Percentiles rank a stretch among this genome's conserved stretches.
Conservation (phyloP, 768 basidiomycete genomes). For the Phanerochaete sordida region DNA sequence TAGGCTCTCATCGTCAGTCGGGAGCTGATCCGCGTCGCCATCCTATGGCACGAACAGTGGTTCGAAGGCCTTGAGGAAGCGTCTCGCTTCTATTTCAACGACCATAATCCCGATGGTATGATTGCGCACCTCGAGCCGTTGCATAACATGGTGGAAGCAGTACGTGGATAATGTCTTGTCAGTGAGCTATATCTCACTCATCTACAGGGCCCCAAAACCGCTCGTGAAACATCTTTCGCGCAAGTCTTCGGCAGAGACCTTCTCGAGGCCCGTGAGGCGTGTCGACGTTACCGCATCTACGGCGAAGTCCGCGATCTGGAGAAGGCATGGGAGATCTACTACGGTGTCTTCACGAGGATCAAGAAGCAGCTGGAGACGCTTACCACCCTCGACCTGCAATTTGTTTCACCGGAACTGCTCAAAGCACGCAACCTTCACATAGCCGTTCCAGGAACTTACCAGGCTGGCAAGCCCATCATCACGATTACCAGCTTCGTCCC, state of each 20-base stretch:
- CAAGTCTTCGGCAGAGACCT: constrained; percentile 94
- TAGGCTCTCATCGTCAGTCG: constrained; percentile 86
- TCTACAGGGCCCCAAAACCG: constrained; percentile 83
- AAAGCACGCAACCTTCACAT: constrained; percentile 88
- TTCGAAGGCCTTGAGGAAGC: constrained; percentile 98
- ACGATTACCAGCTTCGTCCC: constrained; percentile 82
- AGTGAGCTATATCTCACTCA: constrained; percentile 3
- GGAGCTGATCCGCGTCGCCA: constrained; percentile 95
- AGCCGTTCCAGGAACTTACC: constrained; percentile 94
- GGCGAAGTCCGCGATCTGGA: constrained; percentile 89
- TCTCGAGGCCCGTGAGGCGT: constrained; percentile 88
- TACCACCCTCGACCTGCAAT: constrained; percentile 91
- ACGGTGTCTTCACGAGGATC: constrained; percentile 93
- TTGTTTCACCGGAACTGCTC: constrained; percentile 89
- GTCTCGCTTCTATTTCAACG: constrained; percentile 92
- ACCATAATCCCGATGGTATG: constrained; percentile 97
- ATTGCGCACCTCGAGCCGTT: constrained; percentile 88
- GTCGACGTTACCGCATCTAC: constrained; percentile 78
- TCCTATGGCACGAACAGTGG: constrained; percentile 99
- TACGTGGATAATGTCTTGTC: constrained; percentile 31
- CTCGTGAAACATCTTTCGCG: constrained; percentile 90
- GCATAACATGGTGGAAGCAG: constrained; percentile 88
- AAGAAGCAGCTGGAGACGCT: constrained; percentile 91
- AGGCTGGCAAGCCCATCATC: constrained; percentile 80
- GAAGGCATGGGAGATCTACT: constrained; percentile 99